phyloP scores from a whole-genome alignment of 1,284 basidiomycete genomes.

The Schizophyllum amplum region DNA sequence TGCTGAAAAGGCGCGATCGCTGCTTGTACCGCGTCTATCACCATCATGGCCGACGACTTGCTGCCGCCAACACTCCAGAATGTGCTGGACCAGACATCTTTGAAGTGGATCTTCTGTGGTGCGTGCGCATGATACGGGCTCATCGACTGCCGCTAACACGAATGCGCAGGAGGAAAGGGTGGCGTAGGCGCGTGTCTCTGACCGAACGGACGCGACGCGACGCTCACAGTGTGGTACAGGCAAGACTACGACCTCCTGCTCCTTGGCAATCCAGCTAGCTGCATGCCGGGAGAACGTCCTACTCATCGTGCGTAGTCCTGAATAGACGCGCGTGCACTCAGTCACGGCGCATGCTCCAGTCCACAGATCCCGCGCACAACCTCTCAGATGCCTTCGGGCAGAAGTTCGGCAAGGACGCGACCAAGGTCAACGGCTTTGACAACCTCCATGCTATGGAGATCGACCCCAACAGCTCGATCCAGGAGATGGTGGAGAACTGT shows the following conservation, averaged over 20 bases:
- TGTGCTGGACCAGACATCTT: slow-evolving; percentile 77
- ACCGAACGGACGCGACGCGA: background rate
- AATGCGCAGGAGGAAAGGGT: slow-evolving; percentile 76
- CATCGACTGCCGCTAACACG: slow-evolving; percentile 5
- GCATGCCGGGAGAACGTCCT: slow-evolving; percentile 84
- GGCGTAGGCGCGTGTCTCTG: slow-evolving; percentile 69
- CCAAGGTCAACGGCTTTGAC: slow-evolving; percentile 96
- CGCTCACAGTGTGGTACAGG: slow-evolving; percentile 35
- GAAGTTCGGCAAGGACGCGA: slow-evolving; percentile 99
- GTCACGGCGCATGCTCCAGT: slow-evolving; percentile 43
- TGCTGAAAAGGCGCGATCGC: background rate
- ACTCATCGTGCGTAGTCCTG: slow-evolving; percentile 66
- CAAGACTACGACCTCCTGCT: slow-evolving; percentile 95
- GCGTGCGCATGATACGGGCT: slow-evolving; percentile 26
- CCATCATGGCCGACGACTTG: slow-evolving; percentile 41
- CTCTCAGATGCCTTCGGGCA: slow-evolving; percentile 98
- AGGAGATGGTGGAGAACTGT: slow-evolving; percentile 99
- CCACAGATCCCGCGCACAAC: slow-evolving; percentile 98
- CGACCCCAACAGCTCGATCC: slow-evolving; percentile 92
- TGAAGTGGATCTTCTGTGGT: slow-evolving; percentile 97
- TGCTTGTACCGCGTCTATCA: background rate
- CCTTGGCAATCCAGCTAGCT: slow-evolving; percentile 90
- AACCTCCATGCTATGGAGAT: slow-evolving; percentile 99
- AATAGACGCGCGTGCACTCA: background rate
- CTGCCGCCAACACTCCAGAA: slow-evolving; percentile 83